Conservation (phyloP, 139 green algal species). For the Pseudopediastrum boryanum region DNA sequence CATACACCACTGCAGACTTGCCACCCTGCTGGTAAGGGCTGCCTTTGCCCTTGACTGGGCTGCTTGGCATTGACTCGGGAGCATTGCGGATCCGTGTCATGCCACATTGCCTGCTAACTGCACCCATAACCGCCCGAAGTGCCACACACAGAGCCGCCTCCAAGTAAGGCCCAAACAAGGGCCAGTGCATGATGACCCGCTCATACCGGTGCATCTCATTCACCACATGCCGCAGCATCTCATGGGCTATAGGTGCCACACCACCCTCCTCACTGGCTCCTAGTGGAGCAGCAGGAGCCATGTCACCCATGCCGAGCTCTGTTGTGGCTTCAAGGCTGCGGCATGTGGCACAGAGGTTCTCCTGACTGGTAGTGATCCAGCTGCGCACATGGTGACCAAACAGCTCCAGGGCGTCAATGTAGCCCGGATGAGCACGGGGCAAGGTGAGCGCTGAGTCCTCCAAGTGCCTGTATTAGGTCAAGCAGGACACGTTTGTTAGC, state of each 20-base stretch:
- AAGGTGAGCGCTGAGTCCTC: constrained; percentile 29
- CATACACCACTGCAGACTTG: too few relatives aligned
- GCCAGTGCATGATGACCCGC: constrained; percentile 52
- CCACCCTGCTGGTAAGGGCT: too few relatives aligned
- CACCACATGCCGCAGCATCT: constrained; percentile 36
- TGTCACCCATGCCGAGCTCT: constrained; percentile 31
- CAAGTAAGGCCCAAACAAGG: constrained; percentile 52
- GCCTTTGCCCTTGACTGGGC: constrained; percentile 16
- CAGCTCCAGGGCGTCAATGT: constrained; percentile 54
- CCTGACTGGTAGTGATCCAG: constrained; percentile 49
- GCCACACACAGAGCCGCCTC: constrained; percentile 55
- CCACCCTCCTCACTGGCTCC: constrained; percentile 35
- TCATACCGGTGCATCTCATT: constrained; percentile 48
- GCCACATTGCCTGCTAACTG: constrained; percentile 46
- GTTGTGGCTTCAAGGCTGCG: constrained; percentile 44
- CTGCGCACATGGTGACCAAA: constrained; percentile 48
- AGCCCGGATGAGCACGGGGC: constrained; percentile 44
- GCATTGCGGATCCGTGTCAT: constrained; percentile 32
- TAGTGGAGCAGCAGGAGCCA: constrained; percentile 13
- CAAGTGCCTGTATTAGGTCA: constrained; percentile 38
- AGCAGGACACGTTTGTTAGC: too few relatives aligned
- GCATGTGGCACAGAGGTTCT: constrained; percentile 25
- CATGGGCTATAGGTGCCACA: constrained; percentile 28
- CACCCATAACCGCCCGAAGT: constrained; percentile 41
- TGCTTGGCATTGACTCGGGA: background rate